Conservation (phyloP, 805 yeast genomes). For the Saccharomycopsis javanensis region DNA sequence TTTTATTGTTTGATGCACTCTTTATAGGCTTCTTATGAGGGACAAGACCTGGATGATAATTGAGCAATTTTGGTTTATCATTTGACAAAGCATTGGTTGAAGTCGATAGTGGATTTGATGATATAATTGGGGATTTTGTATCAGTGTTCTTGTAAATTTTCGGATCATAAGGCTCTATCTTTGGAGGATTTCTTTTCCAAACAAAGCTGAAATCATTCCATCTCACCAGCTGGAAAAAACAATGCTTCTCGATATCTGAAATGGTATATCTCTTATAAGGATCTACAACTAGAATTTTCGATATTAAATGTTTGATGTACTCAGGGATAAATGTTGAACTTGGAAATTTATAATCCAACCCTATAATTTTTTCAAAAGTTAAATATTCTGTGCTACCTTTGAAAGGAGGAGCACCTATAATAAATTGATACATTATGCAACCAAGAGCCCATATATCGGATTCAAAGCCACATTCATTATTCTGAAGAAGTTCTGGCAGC, state of each 20-base stretch:
- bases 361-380: constrained; percentile 82
- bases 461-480: constrained; percentile 72
- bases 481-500: constrained; percentile 76
- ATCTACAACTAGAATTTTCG: constrained; percentile 56
- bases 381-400: constrained; percentile 77
- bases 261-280: constrained; percentile 59
- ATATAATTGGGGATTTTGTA: background rate
- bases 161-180: constrained; percentile 54
- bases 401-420: constrained; percentile 81
- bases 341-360: constrained; percentile 63
- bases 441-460: constrained; percentile 94
- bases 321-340: constrained; percentile 48
- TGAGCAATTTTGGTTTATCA: background rate
- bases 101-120: background rate
- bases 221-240: constrained; percentile 58
- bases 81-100: background rate
- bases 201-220: constrained; percentile 58
- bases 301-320: constrained; percentile 54
- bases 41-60: background rate
- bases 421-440: constrained; percentile 74
- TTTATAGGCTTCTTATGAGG: constrained; percentile 1
- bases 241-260: constrained; percentile 49
- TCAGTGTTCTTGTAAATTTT: constrained; percentile 22
- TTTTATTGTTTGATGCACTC: background rate
- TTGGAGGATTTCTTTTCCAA: constrained; percentile 65